phyloP scores from a whole-genome alignment of 257 asterid genomes.

The Solanum corneliomulleri region DNA sequence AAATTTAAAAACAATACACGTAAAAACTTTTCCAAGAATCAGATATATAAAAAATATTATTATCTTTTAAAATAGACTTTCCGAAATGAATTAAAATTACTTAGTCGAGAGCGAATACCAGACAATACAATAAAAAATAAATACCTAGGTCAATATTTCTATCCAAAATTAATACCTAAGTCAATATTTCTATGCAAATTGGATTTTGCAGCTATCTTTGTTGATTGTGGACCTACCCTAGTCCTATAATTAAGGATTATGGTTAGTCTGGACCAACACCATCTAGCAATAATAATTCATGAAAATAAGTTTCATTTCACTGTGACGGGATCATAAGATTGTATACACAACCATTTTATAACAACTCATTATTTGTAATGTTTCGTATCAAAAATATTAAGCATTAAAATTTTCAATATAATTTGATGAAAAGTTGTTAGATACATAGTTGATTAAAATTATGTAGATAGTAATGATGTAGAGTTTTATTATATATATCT shows the following conservation, averaged over 20 bases:
- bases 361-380: not conserved
- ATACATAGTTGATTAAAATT: not conserved
- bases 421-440: not conserved
- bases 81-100: not conserved
- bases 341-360: not conserved
- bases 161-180: not conserved
- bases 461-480: too few species aligned
- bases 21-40: not conserved
- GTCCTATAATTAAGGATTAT: not conserved
- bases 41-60: not conserved
- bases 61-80: not conserved
- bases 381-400: not conserved
- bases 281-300: not conserved
- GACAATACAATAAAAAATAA: not conserved
- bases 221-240: not conserved
- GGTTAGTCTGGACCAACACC: not conserved
- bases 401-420: not conserved
- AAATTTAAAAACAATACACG: not conserved
- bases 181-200: not conserved
- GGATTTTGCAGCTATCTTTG: not conserved
- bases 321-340: not conserved
- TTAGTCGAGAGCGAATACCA: rapidly evolving
- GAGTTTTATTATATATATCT: too few species aligned
- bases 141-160: not conserved
- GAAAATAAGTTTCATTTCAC: not conserved